A percentile compares a stretch with the other conserved stretches of the same genome.
These are phyloP conservation scores for Mycena sp. DNA, from an alignment of 1,284 basidiomycete genomes.

Conservation along the genomic window DNA sequence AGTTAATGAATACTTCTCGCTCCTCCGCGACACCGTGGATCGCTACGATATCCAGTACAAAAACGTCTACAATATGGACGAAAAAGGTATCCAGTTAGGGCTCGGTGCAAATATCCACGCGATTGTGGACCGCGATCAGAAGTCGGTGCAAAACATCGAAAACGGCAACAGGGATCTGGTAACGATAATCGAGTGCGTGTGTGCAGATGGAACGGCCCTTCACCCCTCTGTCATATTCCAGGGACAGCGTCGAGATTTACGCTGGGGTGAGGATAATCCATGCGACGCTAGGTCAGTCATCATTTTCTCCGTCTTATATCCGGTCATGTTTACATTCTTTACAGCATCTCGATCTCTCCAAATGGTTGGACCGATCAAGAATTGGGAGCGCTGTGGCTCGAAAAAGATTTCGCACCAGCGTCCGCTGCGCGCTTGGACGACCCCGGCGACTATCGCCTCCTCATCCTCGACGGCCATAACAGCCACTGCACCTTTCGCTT, in stretches of 20 bases:
- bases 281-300: constrained; percentile 22
- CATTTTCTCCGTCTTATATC: background rate
- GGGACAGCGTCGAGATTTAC: constrained; percentile 35
- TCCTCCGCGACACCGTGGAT: constrained; percentile 13
- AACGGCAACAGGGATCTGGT: constrained; percentile 43
- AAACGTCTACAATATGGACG: no score
- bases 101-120: background rate
- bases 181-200: constrained; percentile 46
- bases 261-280: constrained; percentile 42
- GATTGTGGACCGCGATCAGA: constrained; percentile 6
- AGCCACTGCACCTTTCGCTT: no score
- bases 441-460: constrained; percentile 39
- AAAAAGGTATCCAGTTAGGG: constrained; percentile 28
- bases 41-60: constrained; percentile 29
- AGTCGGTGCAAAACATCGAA: background rate
- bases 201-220: constrained; percentile 41
- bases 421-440: constrained; percentile 34
- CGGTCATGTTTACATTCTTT: constrained; percentile 29
- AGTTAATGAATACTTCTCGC: constrained; percentile 27
- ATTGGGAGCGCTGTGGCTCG: constrained; percentile 36
- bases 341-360: constrained; percentile 37
- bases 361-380: constrained; percentile 48
- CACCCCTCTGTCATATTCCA: constrained; percentile 42
- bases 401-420: no score
- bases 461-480: constrained; percentile 55